Base-by-base conservation (phyloP, 2,329 filamentous ascomycete species). In the Calonectria pauciramosa region DNA sequence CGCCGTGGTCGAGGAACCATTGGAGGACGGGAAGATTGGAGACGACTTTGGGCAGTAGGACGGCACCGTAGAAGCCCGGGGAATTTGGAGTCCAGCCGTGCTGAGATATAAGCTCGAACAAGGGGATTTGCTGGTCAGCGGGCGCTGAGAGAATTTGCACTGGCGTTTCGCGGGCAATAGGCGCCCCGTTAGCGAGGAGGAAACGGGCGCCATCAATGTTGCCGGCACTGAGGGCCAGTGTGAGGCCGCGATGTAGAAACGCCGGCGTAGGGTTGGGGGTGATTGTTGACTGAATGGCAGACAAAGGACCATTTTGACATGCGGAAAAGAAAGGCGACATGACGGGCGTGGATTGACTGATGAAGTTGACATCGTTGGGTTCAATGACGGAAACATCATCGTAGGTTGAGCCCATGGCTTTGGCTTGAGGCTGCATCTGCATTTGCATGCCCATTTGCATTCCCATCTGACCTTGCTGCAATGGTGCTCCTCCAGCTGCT, bases 1-100 rank as follows among this genome's bases (percentile, higher is more conserved):
- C 78, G 2, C 75, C 75, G 3, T 77, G 71, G 10, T 64, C 47
- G 0, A 80, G 75, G n/a, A 80, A 80, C 78, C 79, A 80, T 11
- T 72, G 38, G 8, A 80, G 54, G 3, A 80, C 70, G 9, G 6
- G 3, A 20, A 30, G 49, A 2, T 79, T 64, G 2, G 69, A 47
- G 3, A 80, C 63, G 14, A 79, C 30, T 2, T 32, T 47, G 0
- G 74, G 74, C 4, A 80, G 78, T 0, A 79, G 23, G 1, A 75
- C 71, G 4, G 71, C 74, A 1, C 76, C 78, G 32, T 78, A 78
- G 23, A 52, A 72, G 0, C 76, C 68, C 0, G 72, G 74, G 0
- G 59, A 74, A 7, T 79, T 80, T 1, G 70, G 64, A 0, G 34
- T 73, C 78, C 78, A 80, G 28, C 74, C 74, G n/a, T 79, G 49